These are phyloP conservation scores for Aspergillus floridensis DNA, from an alignment of 2,329 filamentous ascomycete species.

Conservation along the genomic window DNA sequence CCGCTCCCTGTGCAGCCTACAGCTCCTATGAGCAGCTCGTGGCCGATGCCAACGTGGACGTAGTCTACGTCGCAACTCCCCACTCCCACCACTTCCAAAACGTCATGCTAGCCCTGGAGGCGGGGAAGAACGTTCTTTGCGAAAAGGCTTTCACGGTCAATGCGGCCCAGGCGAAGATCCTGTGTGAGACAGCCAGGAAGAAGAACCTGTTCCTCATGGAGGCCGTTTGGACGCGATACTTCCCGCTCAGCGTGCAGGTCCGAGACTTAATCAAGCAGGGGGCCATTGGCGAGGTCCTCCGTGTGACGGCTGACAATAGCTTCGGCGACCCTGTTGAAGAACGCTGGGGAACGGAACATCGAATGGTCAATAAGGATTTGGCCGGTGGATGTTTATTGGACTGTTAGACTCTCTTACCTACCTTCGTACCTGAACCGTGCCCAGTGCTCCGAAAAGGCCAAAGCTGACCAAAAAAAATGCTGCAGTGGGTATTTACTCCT, in stretches of 20 bases:
- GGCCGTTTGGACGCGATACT: conserved; percentile 86
- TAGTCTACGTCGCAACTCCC: conserved; percentile 85
- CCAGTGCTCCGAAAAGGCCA: not conserved
- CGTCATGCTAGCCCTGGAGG: conserved; percentile 75
- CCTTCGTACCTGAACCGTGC: not conserved
- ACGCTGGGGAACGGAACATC: conserved; percentile 60
- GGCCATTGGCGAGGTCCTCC: conserved; percentile 57
- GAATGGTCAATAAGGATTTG: conserved; percentile 80
- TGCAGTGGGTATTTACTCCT: conserved; percentile 73
- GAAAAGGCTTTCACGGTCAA: conserved; percentile 90
- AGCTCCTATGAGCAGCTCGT: conserved; percentile 81
- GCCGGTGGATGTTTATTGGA: conserved; percentile 82
- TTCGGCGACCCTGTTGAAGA: conserved; percentile 62
- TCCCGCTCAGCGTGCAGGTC: conserved; percentile 76
- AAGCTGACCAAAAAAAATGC: not conserved
- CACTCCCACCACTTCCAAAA: conserved; percentile 95
- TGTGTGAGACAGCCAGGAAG: conserved; percentile 68
- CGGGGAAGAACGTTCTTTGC: conserved; percentile 84
- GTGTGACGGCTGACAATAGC: conserved; percentile 60
- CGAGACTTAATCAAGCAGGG: conserved; percentile 55
- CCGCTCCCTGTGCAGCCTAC: conserved; percentile 67
- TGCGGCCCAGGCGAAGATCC: conserved; percentile 69
- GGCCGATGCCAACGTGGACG: conserved; percentile 73
- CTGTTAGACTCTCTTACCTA: conserved; percentile 36
- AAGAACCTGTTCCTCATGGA: conserved; percentile 80